Base-by-base conservation (phyloP, 2,329 filamentous ascomycete genomes). In the Anisogramma anomala region DNA sequence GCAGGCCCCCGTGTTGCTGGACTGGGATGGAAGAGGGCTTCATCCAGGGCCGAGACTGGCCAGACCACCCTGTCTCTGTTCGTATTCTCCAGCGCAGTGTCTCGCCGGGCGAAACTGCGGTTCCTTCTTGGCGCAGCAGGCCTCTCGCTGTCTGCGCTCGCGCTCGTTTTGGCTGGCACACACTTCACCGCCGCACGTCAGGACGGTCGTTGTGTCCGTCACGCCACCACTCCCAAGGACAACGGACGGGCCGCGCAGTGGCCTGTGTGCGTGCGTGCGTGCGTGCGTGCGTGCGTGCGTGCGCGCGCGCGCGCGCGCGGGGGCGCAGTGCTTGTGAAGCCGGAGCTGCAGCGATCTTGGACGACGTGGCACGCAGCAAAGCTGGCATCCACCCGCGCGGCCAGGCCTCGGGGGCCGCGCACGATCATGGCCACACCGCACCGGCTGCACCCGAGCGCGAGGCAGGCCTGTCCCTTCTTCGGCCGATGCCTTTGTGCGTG, bases 391-490 rank as follows among this genome's bases (percentile, higher is more conserved):
- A n/a, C n/a, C 17, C 8, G n/a, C 4, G 25, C 20, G 14, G 20
- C 25, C 22, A 26, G 22, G 14, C 13, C 9, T 10, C 14, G 36
- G 22, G 28, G 22, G 30, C 13, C 9, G 17, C 4, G 26, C n/a
- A n/a, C n/a, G 20, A 17, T 15, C 22, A 26, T 28, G 33, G 30
- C n/a, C n/a, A n/a, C 31, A 40, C 37, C 11, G 22, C 36, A 36
- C 44, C 44, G 41, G 44, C 41, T 43, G 40, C 25, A 36, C 33
- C 44, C 40, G 43, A 38, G 35, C 6, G 33, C 17, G 36, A 37
- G n/a, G 40, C 30, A 38, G 34, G 26, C 22, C 14, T 36, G 33
- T 33, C 33, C 40, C 39, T 34, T 25, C 31, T 14, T 39, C 23
- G 30, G 22, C 18, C 23, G 14, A 8, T 14, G 27, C 13, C 8